Evolutionary conservation across 1,284 basidiomycete species (phyloP).

Genomic region (Retiboletus fuscus): DNA sequence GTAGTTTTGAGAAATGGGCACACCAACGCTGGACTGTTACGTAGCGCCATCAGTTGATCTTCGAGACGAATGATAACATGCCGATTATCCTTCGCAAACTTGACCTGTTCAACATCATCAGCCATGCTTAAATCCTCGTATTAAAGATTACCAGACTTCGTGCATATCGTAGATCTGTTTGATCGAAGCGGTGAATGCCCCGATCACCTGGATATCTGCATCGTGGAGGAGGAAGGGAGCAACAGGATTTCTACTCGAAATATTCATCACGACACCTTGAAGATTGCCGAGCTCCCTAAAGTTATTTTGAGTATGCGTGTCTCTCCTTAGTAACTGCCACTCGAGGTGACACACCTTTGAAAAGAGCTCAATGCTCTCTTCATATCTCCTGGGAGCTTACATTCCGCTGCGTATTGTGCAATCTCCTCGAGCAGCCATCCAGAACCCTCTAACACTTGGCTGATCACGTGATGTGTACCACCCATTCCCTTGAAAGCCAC

Average conservation of each 20-base stretch:
- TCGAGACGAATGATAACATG: constrained; percentile 28
- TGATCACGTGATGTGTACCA: constrained; percentile 33
- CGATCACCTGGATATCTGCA: constrained; percentile 19
- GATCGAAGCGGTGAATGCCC: constrained; percentile 11
- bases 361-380: background rate
- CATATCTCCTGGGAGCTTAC: constrained; percentile 5
- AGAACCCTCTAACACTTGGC: constrained; percentile 29
- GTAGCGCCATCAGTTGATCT: constrained; percentile 15
- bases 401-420: background rate
- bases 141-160: constrained; percentile 17
- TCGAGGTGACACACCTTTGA: background rate
- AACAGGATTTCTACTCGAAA: constrained; percentile 13
- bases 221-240: constrained; percentile 33
- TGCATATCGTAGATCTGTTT: constrained; percentile 23
- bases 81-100: constrained; percentile 26
- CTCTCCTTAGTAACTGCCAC: background rate
- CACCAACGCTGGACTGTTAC: constrained; percentile 14
- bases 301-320: background rate
- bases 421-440: constrained; percentile 36
- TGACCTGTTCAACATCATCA: constrained; percentile 24
- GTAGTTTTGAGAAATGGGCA: background rate
- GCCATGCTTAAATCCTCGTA: background rate
- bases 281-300: constrained; percentile 33
- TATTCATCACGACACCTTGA: constrained; percentile 22
- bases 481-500: constrained; percentile 20